phyloP scores from a whole-genome alignment of 208 protist species.

The Angomonas ambiguus region DNA sequence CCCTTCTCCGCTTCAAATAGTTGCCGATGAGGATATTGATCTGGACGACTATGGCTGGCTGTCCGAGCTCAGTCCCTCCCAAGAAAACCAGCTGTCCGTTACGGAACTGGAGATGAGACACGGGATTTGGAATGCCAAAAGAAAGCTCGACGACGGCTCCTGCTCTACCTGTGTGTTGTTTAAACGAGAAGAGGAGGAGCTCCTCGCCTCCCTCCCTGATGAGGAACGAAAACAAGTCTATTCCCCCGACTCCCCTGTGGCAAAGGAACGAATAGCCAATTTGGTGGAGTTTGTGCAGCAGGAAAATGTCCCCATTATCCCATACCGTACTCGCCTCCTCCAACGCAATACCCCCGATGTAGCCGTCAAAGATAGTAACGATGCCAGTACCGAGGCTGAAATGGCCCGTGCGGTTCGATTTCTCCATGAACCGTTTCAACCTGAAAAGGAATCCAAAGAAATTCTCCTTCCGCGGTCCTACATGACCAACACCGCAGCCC shows the following conservation, averaged over 20 bases:
- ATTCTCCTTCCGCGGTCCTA: constrained; percentile 17
- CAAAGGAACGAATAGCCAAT: constrained; percentile 28
- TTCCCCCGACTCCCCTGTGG: constrained; percentile 35
- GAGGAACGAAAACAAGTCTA: constrained; percentile 39
- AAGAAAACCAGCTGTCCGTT: constrained; percentile 67
- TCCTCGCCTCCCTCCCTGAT: constrained; percentile 37
- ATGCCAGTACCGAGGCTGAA: background rate
- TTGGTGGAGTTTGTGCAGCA: constrained; percentile 31
- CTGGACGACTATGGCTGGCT: constrained; percentile 70
- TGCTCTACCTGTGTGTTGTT: constrained; percentile 72
- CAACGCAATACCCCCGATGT: background rate
- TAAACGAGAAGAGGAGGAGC: constrained; percentile 33
- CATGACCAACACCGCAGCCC: constrained; percentile 15
- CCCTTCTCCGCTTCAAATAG: constrained; percentile 59
- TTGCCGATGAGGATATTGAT: constrained; percentile 69
- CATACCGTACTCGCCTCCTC: constrained; percentile 47
- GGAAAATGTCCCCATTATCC: constrained; percentile 28
- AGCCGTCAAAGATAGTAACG: background rate
- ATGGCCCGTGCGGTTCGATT: background rate
- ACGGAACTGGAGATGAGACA: constrained; percentile 95
- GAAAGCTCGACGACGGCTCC: constrained; percentile 20
- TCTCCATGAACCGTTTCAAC: background rate
- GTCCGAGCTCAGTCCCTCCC: constrained; percentile 18
- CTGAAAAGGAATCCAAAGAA: background rate
- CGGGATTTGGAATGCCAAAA: constrained; percentile 59